Conservation (phyloP, 352 stramenopile species). For the Phytophthora fragariaefolia region DNA sequence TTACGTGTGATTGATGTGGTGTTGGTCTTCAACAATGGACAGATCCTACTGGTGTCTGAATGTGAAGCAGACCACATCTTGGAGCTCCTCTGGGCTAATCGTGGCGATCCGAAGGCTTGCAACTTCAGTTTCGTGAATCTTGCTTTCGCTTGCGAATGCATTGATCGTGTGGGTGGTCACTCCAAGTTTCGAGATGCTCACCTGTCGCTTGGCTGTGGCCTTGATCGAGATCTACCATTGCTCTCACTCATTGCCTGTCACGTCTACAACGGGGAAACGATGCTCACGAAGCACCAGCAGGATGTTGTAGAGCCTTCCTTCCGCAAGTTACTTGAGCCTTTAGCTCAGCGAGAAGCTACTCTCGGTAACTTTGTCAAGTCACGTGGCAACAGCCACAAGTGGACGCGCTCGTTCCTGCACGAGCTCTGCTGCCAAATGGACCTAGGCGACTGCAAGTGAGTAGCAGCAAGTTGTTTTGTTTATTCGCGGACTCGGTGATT, state of each 20-base stretch:
- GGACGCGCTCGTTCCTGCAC: slow-evolving; percentile 49
- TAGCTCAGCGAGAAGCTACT: slow-evolving; percentile 25
- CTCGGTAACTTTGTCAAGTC: slow-evolving; percentile 42
- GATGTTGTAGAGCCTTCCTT: slow-evolving; percentile 12
- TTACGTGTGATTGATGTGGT: slow-evolving; percentile 45
- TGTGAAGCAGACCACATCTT: slow-evolving; percentile 51
- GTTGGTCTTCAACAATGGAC: slow-evolving; percentile 48
- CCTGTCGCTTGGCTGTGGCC: slow-evolving; percentile 9
- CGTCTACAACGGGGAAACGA: slow-evolving; percentile 48
- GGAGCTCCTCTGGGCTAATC: slow-evolving; percentile 34
- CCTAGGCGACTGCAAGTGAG: slow-evolving; percentile 33
- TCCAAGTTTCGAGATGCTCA: slow-evolving; percentile 12
- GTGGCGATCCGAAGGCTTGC: not conserved
- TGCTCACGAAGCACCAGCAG: slow-evolving; percentile 28
- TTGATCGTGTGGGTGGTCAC: slow-evolving; percentile 3
- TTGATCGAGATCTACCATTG: slow-evolving; percentile 13
- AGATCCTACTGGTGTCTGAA: slow-evolving; percentile 49
- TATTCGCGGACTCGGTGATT: too few relatives aligned
- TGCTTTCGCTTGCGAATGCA: slow-evolving; percentile 24
- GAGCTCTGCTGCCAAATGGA: slow-evolving; percentile 50
- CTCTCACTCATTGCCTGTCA: slow-evolving; percentile 23
- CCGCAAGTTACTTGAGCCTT: slow-evolving; percentile 24
- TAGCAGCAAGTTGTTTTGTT: too few relatives aligned
- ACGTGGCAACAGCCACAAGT: slow-evolving; percentile 41
- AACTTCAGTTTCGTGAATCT: slow-evolving; percentile 41